Percentiles rank a stretch among this genome's conserved stretches.
Evolutionary conservation across 164 flowering plant species (phyloP).

Genomic region (Stephania yunnanensis): DNA sequence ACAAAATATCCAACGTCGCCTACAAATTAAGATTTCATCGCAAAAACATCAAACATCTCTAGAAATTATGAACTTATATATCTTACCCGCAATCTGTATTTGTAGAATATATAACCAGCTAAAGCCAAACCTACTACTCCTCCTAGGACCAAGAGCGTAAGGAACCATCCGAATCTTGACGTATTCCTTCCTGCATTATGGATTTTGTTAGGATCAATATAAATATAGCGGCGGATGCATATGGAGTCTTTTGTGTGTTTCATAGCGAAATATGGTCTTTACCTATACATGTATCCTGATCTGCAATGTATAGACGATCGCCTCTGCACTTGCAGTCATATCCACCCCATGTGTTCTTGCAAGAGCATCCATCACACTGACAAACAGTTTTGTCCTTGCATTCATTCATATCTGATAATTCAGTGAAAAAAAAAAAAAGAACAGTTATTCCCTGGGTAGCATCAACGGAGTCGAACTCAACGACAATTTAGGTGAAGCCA

Average conservation of each 20-base stretch:
- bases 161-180: conserved; percentile 50
- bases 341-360: conserved; percentile 83
- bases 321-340: conserved; percentile 78
- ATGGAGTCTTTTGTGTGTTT: background rate
- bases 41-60: background rate
- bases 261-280: conserved; percentile 17
- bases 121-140: conserved; percentile 37
- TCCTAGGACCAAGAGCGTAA: conserved; percentile 47
- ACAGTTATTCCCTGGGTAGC: background rate
- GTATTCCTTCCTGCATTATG: conserved; percentile 40
- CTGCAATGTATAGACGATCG: conserved; percentile 56
- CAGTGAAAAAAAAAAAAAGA: background rate
- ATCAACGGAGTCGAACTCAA: background rate
- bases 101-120: conserved; percentile 89
- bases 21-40: background rate
- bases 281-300: conserved; percentile 91
- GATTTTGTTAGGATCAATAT: background rate
- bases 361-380: conserved; percentile 78
- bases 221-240: background rate
- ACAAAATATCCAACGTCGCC: background rate
- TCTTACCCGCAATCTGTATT: conserved; percentile 73
- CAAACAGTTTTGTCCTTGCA: conserved; percentile 71
- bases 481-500: background rate
- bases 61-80: background rate
- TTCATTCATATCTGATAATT: conserved; percentile 63